A percentile compares a stretch with the other conserved stretches of the same genome.
Conservation (phyloP, 2,329 filamentous ascomycete species). For the Trichoderma sp. region DNA sequence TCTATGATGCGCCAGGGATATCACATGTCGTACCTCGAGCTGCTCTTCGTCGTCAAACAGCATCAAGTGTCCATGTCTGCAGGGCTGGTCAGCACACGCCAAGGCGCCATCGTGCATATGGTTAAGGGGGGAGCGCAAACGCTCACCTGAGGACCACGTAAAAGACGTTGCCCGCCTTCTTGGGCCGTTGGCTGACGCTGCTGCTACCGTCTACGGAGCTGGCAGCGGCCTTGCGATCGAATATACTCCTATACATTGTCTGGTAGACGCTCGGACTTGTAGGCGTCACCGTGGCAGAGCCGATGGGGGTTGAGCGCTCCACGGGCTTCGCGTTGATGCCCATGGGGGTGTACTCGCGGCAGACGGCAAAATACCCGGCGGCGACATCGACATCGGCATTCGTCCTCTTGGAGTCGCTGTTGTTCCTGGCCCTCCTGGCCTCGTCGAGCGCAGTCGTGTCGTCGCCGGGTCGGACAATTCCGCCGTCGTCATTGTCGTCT, state of each 20-base stretch:
- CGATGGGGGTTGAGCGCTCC: conserved; percentile 79
- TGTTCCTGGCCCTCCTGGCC: conserved; percentile 60
- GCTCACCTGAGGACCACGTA: conserved; percentile 83
- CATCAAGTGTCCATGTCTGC: conserved; percentile 91
- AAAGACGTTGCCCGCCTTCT: conserved; percentile 82
- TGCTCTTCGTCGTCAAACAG: conserved; percentile 95
- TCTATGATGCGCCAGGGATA: conserved; percentile 85
- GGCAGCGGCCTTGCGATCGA: conserved; percentile 70
- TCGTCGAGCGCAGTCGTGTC: conserved; percentile 66
- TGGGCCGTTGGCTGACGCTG: conserved; percentile 56
- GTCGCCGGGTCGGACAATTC: conserved; percentile 62
- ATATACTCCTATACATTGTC: conserved; percentile 95
- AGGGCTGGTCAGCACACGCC: background rate
- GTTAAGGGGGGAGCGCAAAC: background rate
- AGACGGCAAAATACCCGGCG: conserved; percentile 93
- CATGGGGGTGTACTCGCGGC: conserved; percentile 86
- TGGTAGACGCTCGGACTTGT: conserved; percentile 95
- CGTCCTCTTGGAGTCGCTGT: conserved; percentile 54
- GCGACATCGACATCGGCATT: conserved; percentile 74
- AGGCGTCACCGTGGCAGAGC: conserved; percentile 70
- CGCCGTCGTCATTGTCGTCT: conserved; percentile 38
- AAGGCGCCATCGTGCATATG: background rate
- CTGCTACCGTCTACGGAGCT: conserved; percentile 54
- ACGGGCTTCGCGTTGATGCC: conserved; percentile 92
- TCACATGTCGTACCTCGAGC: conserved; percentile 92